phyloP scores from a whole-genome alignment of 1,284 basidiomycete genomes.

The Ganoderma lingzhi region DNA sequence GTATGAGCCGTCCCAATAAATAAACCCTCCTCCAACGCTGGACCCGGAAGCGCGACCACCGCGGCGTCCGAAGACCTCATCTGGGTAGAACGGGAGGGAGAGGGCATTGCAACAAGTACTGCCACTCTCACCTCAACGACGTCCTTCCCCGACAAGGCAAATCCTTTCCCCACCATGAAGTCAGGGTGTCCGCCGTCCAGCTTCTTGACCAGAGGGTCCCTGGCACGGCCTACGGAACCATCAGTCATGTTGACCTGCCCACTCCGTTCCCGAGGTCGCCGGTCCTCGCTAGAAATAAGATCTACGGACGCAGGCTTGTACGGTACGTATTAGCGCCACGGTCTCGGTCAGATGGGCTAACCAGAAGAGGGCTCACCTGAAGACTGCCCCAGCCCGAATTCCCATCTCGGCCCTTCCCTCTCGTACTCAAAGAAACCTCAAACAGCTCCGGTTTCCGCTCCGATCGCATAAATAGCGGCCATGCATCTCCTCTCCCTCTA shows the following conservation, averaged over 20 bases:
- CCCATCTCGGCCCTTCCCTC: not conserved
- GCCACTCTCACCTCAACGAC: slow-evolving; percentile 13
- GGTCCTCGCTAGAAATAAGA: not conserved
- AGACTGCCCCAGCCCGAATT: slow-evolving; percentile 6
- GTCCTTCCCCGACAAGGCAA: not conserved
- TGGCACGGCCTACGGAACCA: not conserved
- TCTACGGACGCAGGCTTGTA: slow-evolving; percentile 3
- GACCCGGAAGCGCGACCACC: not conserved
- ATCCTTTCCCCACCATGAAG: not conserved
- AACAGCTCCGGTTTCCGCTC: slow-evolving; percentile 2
- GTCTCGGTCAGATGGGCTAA: not conserved
- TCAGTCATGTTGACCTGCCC: not conserved
- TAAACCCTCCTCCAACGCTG: slow-evolving; percentile 9
- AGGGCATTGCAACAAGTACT: slow-evolving; percentile 22
- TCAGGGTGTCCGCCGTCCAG: not conserved
- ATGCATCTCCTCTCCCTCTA: not conserved
- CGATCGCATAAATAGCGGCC: not conserved
- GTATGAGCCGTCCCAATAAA: slow-evolving; percentile 13
- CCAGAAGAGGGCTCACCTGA: slow-evolving; percentile 7
- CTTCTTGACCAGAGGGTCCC: not conserved
- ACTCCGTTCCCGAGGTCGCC: not conserved
- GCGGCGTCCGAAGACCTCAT: not conserved
- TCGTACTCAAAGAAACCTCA: slow-evolving; percentile 2
- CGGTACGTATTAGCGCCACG: not conserved
- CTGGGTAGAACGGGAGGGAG: not conserved